Evolutionary conservation across 257 asterid genomes (phyloP).

Genomic region (Pogostemon cablin): DNA sequence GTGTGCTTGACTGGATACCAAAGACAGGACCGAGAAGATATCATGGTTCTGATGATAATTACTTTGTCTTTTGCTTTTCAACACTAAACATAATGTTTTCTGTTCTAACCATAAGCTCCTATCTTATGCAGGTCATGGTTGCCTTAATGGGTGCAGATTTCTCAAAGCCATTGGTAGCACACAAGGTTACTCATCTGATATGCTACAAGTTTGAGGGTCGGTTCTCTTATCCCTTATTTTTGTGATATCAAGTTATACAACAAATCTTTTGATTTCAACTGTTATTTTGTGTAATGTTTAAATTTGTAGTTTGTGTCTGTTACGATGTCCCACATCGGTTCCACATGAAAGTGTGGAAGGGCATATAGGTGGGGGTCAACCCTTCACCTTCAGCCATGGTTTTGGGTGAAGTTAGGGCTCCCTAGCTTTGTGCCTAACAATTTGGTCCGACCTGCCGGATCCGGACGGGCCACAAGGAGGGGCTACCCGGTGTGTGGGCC

Average conservation of each 20-base stretch:
- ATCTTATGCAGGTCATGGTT: constrained; percentile 72
- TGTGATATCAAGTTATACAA: not conserved
- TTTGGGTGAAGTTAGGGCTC: too few species aligned
- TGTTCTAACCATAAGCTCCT: constrained; percentile 28
- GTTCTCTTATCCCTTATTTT: constrained; percentile 29
- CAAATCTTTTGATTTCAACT: constrained; percentile 6
- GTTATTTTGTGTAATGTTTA: not conserved
- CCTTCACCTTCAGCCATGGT: too few species aligned
- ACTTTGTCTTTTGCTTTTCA: constrained; percentile 30
- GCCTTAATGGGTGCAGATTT: constrained; percentile 89
- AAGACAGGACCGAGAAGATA: constrained; percentile 72
- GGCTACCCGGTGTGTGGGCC: too few species aligned
- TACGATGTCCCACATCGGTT: too few species aligned
- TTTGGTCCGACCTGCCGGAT: too few species aligned
- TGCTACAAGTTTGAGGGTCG: constrained; percentile 96
- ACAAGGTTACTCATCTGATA: constrained; percentile 87
- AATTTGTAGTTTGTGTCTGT: not conserved
- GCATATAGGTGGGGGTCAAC: too few species aligned
- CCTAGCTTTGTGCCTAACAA: too few species aligned
- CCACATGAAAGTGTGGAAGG: too few species aligned
- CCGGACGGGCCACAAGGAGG: too few species aligned
- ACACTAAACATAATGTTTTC: constrained; percentile 5
- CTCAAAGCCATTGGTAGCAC: constrained; percentile 79
- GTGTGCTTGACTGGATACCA: constrained; percentile 92
- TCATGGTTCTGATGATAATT: constrained; percentile 61